Base-by-base conservation (phyloP, 345 rosid genomes). In the Brassica carinata region DNA sequence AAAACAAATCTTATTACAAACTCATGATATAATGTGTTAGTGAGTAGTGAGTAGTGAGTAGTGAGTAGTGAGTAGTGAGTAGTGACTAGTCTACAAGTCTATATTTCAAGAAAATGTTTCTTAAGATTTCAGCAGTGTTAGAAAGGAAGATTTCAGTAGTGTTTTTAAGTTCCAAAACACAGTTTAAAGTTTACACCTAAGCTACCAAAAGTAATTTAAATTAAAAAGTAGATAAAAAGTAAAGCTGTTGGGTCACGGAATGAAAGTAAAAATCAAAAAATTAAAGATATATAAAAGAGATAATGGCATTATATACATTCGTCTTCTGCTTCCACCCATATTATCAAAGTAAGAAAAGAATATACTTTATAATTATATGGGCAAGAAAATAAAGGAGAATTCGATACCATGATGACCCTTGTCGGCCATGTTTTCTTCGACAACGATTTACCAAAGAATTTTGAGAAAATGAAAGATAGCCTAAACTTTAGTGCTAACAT, bases 391-490 rank as follows among this genome's bases (percentile, higher is more conserved):
- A 57, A 17, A 2, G 55, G 11, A 68, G 68, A 45, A 74, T 62
- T 79, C 68, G 82, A 79, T 79, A 74, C 78, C 66, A 74, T 80
- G 71, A 80, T 80, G 79, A 69, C 45, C 5, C 57, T 62, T 74
- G 79, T 80, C 79, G 79, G 79, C 79, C 83, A 80, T 69, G 79
- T 33, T 74, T 69, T 62, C 43, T 74, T 74, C 34, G n/a, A 29
- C 70, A 80, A 34, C n/a, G 2, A 62, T 34, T 26, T 15, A 69
- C 27, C 33, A 23, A 74, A 33, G 27, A n/a, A 30, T 23, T 30
- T 30, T 26, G 63, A 58, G 26, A 58, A 71, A 61, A 45, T 74
- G 75, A 68, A 80, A 45, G 31, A 61, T 48, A 67, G 8, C 34
- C 27, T 62, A 67, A 72, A 66, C 51, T 61, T 79, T 79, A 43